Evolutionary conservation across 2,329 filamentous ascomycete genomes (phyloP), one percentile per base, ranked within the genome.

Genomic region (Epichloe brachyelytri): DNA sequence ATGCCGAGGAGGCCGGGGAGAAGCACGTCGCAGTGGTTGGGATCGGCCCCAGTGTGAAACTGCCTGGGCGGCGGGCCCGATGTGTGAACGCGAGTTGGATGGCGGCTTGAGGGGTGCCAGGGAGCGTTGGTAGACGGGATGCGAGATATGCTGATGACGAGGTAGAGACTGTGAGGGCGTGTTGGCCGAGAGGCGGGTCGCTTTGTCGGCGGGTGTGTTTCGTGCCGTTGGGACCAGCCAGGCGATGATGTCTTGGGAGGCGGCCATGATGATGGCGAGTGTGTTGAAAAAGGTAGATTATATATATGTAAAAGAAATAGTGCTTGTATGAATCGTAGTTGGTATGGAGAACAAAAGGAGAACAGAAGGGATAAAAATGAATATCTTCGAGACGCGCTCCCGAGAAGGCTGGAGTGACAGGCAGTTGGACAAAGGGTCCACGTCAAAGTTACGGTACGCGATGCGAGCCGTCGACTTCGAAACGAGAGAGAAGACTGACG

Each of bases 21-120:
- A 1, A 69, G 60, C 38, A 71, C 56, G 51, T 71, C 68, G 59
- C 65, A 69, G 11, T 54, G 48, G 0, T 34, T 33, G 48, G 68
- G 59, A 46, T 70, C 67, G 26, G 69, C 55, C 69, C 69, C 48
- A 71, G 54, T 49, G 69, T 56, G 57, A 70, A 71, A 51, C 65
- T 62, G 5, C 63, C 64, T 15, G 64, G 64, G 1, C 62, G 61
- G 38, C 63, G 66, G 14, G 66, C 65, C 0, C 58, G 47, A 5
- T 62, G 58, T 53, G 61, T 55, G 48, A 71, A 71, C n/a, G 60
- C 59, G 37, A 71, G 62, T 43, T 64, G 62, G 45, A 71, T 57
- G 37, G 66, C 68, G 3, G 57, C 55, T 5, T 58, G 49, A 3
- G 64, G 64, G 17, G 3, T 10, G 17, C 48, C 45, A 19, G 56